Conservation (phyloP, 345 rosid species). For the Rhizophora mangle region DNA sequence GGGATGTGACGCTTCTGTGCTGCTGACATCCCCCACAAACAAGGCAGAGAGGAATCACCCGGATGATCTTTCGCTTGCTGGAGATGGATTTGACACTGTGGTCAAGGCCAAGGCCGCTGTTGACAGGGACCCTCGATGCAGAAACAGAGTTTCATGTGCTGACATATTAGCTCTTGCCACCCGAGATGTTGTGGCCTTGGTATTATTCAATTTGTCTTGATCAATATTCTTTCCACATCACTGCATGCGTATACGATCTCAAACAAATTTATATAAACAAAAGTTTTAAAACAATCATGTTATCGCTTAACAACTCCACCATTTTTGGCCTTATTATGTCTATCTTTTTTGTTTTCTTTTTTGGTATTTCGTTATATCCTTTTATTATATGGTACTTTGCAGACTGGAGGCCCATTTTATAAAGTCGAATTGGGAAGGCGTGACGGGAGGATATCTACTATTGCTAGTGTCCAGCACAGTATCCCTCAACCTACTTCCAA, state of each 20-base stretch:
- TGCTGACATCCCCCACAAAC: conserved; percentile 30
- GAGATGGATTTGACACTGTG: conserved; percentile 87
- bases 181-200: conserved; percentile 70
- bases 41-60: conserved; percentile 57
- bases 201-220: conserved; percentile 12
- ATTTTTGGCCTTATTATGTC: not conserved
- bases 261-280: not conserved
- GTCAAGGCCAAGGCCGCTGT: conserved; percentile 79
- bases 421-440: conserved; percentile 74
- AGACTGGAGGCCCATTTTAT: conserved; percentile 85
- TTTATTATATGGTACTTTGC: conserved; percentile 8
- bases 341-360: no score
- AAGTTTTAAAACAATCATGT: not conserved
- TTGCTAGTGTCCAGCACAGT: conserved; percentile 51
- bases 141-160: conserved; percentile 89
- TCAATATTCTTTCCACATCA: not conserved
- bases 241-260: not conserved
- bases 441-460: conserved; percentile 67
- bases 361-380: not conserved
- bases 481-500: conserved; percentile 62
- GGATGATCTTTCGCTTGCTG: conserved; percentile 56
- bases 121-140: conserved; percentile 64
- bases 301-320: not conserved
- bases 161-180: conserved; percentile 89
- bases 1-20: conserved; percentile 72